Evolutionary conservation across 2,329 filamentous ascomycete genomes (phyloP).

Genomic region (Byssothecium circinans): DNA sequence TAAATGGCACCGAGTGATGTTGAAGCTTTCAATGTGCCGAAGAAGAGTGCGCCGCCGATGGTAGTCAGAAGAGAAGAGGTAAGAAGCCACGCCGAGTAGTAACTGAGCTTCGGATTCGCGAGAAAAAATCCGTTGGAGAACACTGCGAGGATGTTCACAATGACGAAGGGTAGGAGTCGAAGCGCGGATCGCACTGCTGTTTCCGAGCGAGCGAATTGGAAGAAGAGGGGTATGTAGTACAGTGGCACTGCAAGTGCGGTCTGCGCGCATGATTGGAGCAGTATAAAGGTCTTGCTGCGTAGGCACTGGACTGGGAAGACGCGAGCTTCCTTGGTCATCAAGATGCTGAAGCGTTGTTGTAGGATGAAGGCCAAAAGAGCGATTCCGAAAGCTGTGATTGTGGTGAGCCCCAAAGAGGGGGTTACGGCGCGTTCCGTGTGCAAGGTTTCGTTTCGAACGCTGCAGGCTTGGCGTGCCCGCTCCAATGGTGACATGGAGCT

Average conservation of each 20-base stretch:
- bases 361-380: slow-evolving; percentile 47
- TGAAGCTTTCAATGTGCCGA: slow-evolving; percentile 10
- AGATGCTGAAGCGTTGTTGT: slow-evolving; percentile 44
- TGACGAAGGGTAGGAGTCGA: slow-evolving; percentile 28
- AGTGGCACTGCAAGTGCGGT: slow-evolving; percentile 43
- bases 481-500: too few species aligned
- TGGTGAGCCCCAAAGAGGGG: too few species aligned
- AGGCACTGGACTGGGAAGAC: slow-evolving; percentile 57
- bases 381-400: slow-evolving; percentile 51
- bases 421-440: too few species aligned
- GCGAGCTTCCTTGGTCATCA: slow-evolving; percentile 40
- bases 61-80: slow-evolving; percentile 38
- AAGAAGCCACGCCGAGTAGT: slow-evolving; percentile 27
- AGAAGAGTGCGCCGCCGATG: slow-evolving; percentile 41
- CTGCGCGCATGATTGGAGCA: slow-evolving; percentile 13
- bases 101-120: slow-evolving; percentile 8
- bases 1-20: slow-evolving; percentile 20
- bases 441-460: too few species aligned
- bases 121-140: slow-evolving; percentile 22
- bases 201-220: slow-evolving; percentile 26
- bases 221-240: slow-evolving; percentile 34
- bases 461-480: too few species aligned
- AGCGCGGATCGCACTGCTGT: slow-evolving; percentile 21
- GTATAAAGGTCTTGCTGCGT: slow-evolving; percentile 8
- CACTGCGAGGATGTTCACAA: slow-evolving; percentile 17